phyloP scores from a whole-genome alignment of 2,329 filamentous ascomycete genomes.

The Phialophora tarda region DNA sequence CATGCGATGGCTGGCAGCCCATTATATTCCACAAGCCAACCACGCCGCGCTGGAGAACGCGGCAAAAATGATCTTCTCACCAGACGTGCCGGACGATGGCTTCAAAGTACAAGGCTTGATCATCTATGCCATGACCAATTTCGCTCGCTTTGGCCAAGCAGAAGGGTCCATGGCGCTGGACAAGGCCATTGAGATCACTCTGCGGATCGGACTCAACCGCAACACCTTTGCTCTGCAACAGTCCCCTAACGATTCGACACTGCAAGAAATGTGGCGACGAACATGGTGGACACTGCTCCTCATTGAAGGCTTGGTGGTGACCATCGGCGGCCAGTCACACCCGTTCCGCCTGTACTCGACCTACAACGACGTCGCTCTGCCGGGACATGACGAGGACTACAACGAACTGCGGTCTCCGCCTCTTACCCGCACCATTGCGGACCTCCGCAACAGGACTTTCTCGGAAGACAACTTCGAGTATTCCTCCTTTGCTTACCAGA shows the following conservation, averaged over 20 bases:
- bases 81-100: constrained; percentile 39
- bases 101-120: constrained; percentile 49
- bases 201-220: constrained; percentile 77
- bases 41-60: constrained; percentile 38
- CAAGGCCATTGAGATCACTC: constrained; percentile 71
- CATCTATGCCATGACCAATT: constrained; percentile 46
- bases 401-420: constrained; percentile 60
- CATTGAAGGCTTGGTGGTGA: constrained; percentile 83
- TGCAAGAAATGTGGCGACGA: constrained; percentile 82
- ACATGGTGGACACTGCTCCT: constrained; percentile 91
- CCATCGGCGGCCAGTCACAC: constrained; percentile 56
- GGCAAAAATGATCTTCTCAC: constrained; percentile 41
- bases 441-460: constrained; percentile 72
- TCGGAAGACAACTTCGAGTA: constrained; percentile 71
- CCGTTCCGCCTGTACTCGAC: constrained; percentile 64
- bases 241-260: constrained; percentile 63
- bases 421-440: constrained; percentile 62
- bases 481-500: constrained; percentile 83
- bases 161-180: constrained; percentile 55
- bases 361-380: constrained; percentile 74
- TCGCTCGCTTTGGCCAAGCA: constrained; percentile 45
- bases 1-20: constrained; percentile 63
- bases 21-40: constrained; percentile 55
- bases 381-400: constrained; percentile 78
- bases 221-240: constrained; percentile 59